Evolutionary conservation across 140 eudicot genomes (phyloP), one percentile per base, ranked within the genome.

Genomic region (Bidens hawaiensis): DNA sequence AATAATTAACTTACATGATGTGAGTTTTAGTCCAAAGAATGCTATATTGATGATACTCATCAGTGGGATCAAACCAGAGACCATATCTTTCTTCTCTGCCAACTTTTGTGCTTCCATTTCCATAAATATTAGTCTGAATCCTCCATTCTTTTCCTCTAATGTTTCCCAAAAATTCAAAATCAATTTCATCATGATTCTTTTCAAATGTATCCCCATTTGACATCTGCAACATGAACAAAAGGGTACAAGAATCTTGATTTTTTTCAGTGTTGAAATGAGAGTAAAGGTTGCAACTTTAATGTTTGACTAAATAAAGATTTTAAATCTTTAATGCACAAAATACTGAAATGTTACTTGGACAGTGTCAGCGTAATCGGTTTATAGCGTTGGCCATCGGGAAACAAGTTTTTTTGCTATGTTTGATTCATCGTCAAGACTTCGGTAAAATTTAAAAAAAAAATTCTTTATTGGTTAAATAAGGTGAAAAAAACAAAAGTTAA

Each of bases 131-230:
- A 5, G 97, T 90, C 46, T 90, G 97, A 63, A 90, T 73, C 60
- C 97, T 78, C 97, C 97, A 90, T 25, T 90, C 81, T 80, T 87
- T 90, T 30, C 96, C 97, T 57, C 97, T 80, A 5, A 90, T 90
- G 50, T 90, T 90, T 1, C 97, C 97, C 83, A 90, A 76, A 70
- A 90, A 90, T 76, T 90, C 97, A 55, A 90, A 87, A 65, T 90
- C 97, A 1, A 90, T 58, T 71, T 90, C 97, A 47, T 90, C 97
- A 67, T 90, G 96, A 76, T 76, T 87, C 54, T 82, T 82, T 75
- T 84, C 84, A 70, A 77, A 90, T 55, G 68, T 80, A 76, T 90
- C 97, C 33, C 83, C 96, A 69, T 90, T 90, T 28, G 97, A 90
- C 97, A 87, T 84, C 97, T 90, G 81, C 63, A 45, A 28, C 25